phyloP scores from a whole-genome alignment of 169 alveolate genomes.

The Plasmodium vinckei region DNA sequence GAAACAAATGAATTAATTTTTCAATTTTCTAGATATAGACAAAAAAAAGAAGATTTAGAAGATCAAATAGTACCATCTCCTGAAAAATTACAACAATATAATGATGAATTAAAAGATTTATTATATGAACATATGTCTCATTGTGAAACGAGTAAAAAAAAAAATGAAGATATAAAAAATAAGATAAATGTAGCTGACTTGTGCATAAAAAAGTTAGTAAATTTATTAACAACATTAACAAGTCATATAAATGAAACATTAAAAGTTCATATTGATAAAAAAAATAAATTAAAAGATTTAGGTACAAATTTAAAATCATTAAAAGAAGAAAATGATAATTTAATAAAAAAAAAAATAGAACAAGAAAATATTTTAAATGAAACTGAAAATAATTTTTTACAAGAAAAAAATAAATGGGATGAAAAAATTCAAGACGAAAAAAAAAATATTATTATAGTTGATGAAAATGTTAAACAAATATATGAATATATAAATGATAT shows the following conservation, averaged over 20 bases:
- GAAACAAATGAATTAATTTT: constrained; percentile 72
- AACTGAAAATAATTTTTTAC: constrained; percentile 29
- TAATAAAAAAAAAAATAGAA: constrained; percentile 15
- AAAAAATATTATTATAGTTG: constrained; percentile 14
- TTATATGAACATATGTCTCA: constrained; percentile 62
- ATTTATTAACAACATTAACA: constrained; percentile 35
- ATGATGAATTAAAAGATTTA: constrained; percentile 62
- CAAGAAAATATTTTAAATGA: constrained; percentile 31
- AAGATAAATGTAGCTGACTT: constrained; percentile 66
- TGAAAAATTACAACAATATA: constrained; percentile 69
- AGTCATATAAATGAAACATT: constrained; percentile 47
- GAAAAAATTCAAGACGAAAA: constrained; percentile 60
- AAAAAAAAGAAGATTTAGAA: constrained; percentile 76
- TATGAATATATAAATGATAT: constrained; percentile 36
- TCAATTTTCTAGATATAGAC: constrained; percentile 70
- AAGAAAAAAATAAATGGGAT: constrained; percentile 54
- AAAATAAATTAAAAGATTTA: constrained; percentile 31
- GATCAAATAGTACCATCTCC: constrained; percentile 77
- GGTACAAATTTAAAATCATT: constrained; percentile 30
- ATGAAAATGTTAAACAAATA: constrained; percentile 40
- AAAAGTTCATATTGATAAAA: constrained; percentile 59
- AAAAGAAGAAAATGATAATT: constrained; percentile 32
- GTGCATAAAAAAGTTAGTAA: constrained; percentile 54
- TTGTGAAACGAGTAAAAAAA: constrained; percentile 50
- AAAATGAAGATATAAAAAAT: constrained; percentile 72